Evolutionary conservation across 495 filamentous ascomycete genomes (phyloP), one percentile per base, ranked within the genome.

Genomic region (Trichoderma orchidacearum): DNA sequence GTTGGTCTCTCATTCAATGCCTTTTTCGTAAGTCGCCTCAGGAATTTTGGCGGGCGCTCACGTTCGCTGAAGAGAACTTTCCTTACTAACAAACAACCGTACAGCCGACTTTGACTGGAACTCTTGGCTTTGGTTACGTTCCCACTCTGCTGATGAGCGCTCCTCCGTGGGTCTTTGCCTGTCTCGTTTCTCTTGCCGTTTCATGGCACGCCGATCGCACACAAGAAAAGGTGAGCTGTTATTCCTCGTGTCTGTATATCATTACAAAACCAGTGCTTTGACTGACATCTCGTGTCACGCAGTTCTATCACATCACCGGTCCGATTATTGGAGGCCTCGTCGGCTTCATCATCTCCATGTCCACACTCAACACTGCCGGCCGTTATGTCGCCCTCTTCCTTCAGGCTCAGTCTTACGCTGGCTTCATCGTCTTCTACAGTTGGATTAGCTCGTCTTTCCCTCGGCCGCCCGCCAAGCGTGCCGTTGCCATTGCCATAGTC

Each of bases 391-490:
- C 86, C 0, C 86, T 91, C 70, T 75, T 92, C 48, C 85, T 92
- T 74, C 80, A 79, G 35, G 74, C 77, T 0, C 75, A 75, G 31
- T 71, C 79, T 5, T 83, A 83, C 55, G 73, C 77, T 2, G 82
- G 83, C 1, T 89, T 86, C 64, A 85, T 86, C 27, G 84, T 90
- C 4, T 79, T 80, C 30, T 75, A 90, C 50, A 83, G 80, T 17
- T 92, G 87, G 87, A 90, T 90, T 61, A 82, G 76, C 30, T 89
- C 87, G 66, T 84, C 83, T 3, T 74, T 94, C 36, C 87, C 88
- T 3, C 81, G 90, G n/a, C 89, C 90, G 1, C 88, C 85, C 0
- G 82, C 86, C 0, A 95, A 95, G 70, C 83, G 88, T 56, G 88
- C 89, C 1, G 89, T 87, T 1, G 87, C 86, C 0, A 69, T 92